Evolutionary conservation across 1,284 basidiomycete species (phyloP).

Genomic region (Pseudozyma pruni): DNA sequence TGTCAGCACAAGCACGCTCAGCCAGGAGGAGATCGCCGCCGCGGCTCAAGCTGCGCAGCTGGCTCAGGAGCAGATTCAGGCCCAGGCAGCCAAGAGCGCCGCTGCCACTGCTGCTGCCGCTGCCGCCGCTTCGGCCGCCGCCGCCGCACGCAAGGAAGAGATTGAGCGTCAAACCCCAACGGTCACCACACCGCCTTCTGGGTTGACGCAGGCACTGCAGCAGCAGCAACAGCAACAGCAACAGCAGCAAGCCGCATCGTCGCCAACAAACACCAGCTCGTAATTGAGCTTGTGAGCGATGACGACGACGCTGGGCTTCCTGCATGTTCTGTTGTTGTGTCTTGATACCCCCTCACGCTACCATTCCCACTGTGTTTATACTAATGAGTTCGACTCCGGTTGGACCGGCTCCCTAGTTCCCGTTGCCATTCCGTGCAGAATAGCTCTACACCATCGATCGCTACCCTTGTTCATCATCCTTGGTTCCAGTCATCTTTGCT

Average conservation of each 20-base stretch:
- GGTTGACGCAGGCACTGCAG: constrained; percentile 38
- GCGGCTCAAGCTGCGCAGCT: constrained; percentile 63
- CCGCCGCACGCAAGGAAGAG: constrained; percentile 47
- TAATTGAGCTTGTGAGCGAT: constrained; percentile 11
- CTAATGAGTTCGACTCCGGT: constrained; percentile 21
- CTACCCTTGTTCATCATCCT: constrained; percentile 31
- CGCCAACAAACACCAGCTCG: constrained; percentile 22
- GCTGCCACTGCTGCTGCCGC: constrained; percentile 47
- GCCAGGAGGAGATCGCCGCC: constrained; percentile 61
- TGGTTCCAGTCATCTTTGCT: constrained; percentile 30
- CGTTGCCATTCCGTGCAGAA: constrained; percentile 11
- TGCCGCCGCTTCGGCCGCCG: constrained; percentile 40
- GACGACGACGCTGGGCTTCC: too few relatives aligned
- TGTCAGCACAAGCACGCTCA: constrained; percentile 62
- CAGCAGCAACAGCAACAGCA: constrained; percentile 17
- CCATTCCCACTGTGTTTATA: constrained; percentile 41
- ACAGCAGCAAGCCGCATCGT: constrained; percentile 8
- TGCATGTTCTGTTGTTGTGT: constrained; percentile 24
- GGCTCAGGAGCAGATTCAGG: constrained; percentile 57
- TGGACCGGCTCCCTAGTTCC: constrained; percentile 16
- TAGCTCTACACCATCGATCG: constrained; percentile 22
- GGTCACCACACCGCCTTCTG: constrained; percentile 31
- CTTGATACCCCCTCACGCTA: constrained; percentile 33
- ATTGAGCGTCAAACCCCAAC: constrained; percentile 21
- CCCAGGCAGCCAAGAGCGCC: constrained; percentile 52